Evolutionary conservation across 1,139 yeast species (phyloP), one percentile per base, ranked within the genome.

Genomic region (Keqinozyma sinolaborantium): DNA sequence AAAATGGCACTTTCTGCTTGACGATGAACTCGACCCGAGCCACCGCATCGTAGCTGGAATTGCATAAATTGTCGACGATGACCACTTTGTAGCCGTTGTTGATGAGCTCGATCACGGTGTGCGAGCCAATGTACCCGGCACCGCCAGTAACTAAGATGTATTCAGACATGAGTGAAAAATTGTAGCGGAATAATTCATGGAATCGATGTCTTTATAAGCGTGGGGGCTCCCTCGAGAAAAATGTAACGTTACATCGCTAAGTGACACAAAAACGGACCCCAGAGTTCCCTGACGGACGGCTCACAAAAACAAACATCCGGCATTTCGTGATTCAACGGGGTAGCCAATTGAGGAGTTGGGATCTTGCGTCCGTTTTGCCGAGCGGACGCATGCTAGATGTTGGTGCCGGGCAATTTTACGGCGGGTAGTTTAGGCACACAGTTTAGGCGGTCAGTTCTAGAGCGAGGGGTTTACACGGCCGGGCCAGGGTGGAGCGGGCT

Each of bases 111-210:
- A 82, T 73, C 5, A 79, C 83, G 2, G 92, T 81, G 52, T 84
- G 95, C 12, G 92, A 81, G 16, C 95, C 95, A 49, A 85, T 83
- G 58, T 85, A 85, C 20, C 95, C 95, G 21, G 94, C 87, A 34
- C 95, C 95, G 29, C 95, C 95, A 20, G 95, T 83, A 23, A 85
- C 90, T 36, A 84, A 65, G 36, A 83, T 80, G 52, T 68, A 70
- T 41, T 45, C 40, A 19, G 46, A 32, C 50, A 47, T 47, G 8
- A 16, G 21, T 5, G 23, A 30, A 30, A 25, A 8, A 10, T 12
- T 16, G 20, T 14, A 14, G 11, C 25, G 35, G 33, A 33, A 30
- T 30, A 31, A 24, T 30, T 26, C 24, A 11, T 24, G 36, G 33
- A 30, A 33, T 18, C 16, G 15, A 20, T 29, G 16, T 6, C 11